Evolutionary conservation across 2,329 filamentous ascomycete genomes (phyloP).

Genomic region (Dactylonectria macrodidyma): DNA sequence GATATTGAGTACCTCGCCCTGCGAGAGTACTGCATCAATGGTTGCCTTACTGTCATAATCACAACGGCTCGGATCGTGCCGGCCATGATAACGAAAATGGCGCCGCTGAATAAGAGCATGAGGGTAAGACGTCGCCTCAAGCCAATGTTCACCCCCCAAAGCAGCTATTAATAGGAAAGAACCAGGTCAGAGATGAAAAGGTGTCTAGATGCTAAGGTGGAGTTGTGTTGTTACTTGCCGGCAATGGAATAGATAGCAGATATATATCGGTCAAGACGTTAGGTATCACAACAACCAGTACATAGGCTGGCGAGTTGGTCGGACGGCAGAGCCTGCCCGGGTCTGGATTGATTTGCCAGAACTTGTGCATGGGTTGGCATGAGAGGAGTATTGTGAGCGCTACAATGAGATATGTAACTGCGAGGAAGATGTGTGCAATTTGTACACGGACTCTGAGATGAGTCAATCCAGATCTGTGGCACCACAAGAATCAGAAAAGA

Average conservation of each 20-base stretch:
- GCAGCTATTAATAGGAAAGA: conserved; percentile 26
- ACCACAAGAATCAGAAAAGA: conserved; percentile 6
- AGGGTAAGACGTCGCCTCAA: conserved; percentile 39
- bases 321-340: conserved; percentile 36
- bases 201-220: too few species aligned
- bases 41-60: conserved; percentile 21
- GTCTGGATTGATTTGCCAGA: conserved; percentile 65
- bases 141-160: conserved; percentile 43
- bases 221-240: conserved; percentile 20
- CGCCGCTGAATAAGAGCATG: conserved; percentile 39
- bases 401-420: conserved; percentile 33
- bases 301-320: conserved; percentile 41
- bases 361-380: conserved; percentile 57
- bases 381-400: conserved; percentile 32
- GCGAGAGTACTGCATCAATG: too few species aligned
- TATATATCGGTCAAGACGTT: conserved; percentile 31
- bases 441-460: conserved; percentile 33
- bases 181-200: too few species aligned
- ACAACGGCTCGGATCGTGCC: conserved; percentile 40
- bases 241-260: conserved; percentile 36
- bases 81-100: conserved; percentile 42
- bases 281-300: conserved; percentile 27
- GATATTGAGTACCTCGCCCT: too few species aligned
- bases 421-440: conserved; percentile 38
- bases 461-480: conserved; percentile 34